Base-by-base conservation (phyloP, 768 basidiomycete genomes). In the Multifurca ochricompacta region DNA sequence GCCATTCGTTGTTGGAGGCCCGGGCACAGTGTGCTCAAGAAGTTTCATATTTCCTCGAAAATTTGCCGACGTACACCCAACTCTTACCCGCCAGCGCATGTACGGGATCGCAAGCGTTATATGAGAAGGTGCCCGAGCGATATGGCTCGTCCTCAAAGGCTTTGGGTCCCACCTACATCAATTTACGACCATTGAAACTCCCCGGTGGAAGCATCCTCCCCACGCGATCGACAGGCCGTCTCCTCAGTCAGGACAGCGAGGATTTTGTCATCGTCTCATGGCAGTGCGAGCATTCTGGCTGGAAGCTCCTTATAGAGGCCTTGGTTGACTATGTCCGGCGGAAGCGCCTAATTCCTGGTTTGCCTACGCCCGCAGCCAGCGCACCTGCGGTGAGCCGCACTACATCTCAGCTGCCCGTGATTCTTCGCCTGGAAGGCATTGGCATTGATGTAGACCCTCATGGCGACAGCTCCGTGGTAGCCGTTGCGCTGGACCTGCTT, bases 221-320 rank as follows among this genome's bases (percentile, higher is more conserved):
- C 21, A 73, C 79, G 6, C 77, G 79, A 19, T 82, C 87, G 1
- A 67, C 72, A 1, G 92, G 90, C 3, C 78, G 79, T 7, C 73
- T 92, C 19, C 73, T 94, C 31, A 90, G 82, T 58, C 76, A 78
- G 9, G 87, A 90, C 48, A 78, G 78, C 4, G 81, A 78, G 2
- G 86, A 89, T 21, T 73, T 80, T 16, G 69, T 85, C 19, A 83
- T 87, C 5, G 77, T 94, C 1, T 75, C 78, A 18, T 96, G 93
- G 93, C 76, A 84, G 58, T 83, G 87, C 59, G 74, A 81, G 41
- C 83, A 91, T 63, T 89, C 86, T 6, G 91, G 88, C 2, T 96
- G 93, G 93, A 85, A 80, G 59, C 66, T 95, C 13, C 69, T 95
- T 6, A 67, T 91, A n/a, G 91, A 92, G 61, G 71, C 94, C 8